These are phyloP conservation scores for Quercus berberidifolia DNA, from an alignment of 306 rosid genomes.

Conservation along the genomic window DNA sequence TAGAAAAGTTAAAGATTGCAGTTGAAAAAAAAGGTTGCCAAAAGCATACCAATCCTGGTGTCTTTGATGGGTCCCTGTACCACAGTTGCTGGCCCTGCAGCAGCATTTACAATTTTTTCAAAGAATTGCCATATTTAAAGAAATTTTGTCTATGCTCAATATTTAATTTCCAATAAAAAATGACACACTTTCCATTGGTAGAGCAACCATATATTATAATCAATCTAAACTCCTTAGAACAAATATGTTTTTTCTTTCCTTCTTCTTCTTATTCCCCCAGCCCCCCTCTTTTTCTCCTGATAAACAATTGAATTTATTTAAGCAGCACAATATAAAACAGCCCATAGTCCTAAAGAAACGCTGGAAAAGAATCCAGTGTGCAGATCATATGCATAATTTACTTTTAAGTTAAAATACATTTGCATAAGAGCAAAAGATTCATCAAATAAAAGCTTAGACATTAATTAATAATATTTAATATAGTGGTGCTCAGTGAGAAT, in stretches of 20 bases:
- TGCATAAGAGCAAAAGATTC: neutral
- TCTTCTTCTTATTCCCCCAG: neutral
- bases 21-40: slow-evolving; percentile 23
- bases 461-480: neutral
- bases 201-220: neutral
- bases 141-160: slow-evolving; percentile 2
- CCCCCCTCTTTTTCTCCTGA: neutral
- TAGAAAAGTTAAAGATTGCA: neutral
- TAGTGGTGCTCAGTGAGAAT: neutral
- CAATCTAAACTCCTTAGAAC: neutral
- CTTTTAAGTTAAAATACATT: neutral
- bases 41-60: slow-evolving; percentile 59
- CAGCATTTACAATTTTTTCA: slow-evolving; percentile 14
- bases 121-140: slow-evolving; percentile 19
- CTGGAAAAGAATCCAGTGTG: neutral
- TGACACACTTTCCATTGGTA: slow-evolving; percentile 1
- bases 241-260: neutral
- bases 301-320: neutral
- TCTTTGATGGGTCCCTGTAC: slow-evolving; percentile 29
- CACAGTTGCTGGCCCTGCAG: slow-evolving; percentile 37
- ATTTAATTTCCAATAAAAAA: slow-evolving; percentile 9
- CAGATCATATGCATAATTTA: neutral
- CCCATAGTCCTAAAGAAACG: neutral
- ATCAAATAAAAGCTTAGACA: neutral
- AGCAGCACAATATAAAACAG: neutral